These are phyloP conservation scores for Sporisorium scitamineum DNA, from an alignment of 1,284 basidiomycete genomes.

Conservation along the genomic window DNA sequence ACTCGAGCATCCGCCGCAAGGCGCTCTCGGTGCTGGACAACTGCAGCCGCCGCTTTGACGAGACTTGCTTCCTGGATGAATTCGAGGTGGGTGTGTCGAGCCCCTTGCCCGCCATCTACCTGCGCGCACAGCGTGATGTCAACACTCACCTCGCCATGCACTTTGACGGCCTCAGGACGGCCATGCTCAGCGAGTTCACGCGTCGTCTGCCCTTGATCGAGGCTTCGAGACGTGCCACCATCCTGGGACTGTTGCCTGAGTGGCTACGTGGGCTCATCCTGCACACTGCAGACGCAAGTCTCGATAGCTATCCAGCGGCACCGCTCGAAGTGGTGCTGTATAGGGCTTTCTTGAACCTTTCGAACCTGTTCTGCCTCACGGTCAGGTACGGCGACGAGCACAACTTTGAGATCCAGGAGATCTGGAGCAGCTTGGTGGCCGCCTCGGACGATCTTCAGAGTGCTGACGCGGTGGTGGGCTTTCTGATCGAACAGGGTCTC, in stretches of 20 bases:
- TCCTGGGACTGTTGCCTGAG: slow-evolving; percentile 58
- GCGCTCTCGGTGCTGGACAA: slow-evolving; percentile 86
- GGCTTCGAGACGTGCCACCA: slow-evolving; percentile 46
- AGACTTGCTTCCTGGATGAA: slow-evolving; percentile 34
- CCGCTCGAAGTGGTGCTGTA: slow-evolving; percentile 42
- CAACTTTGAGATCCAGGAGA: slow-evolving; percentile 83
- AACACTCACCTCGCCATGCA: slow-evolving; percentile 83
- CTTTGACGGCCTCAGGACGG: slow-evolving; percentile 78
- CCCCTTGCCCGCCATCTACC: slow-evolving; percentile 80
- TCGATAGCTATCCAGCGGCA: slow-evolving; percentile 29
- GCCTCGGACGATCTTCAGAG: slow-evolving; percentile 73
- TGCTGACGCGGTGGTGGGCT: slow-evolving; percentile 83
- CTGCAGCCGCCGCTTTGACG: slow-evolving; percentile 69
- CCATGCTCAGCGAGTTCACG: slow-evolving; percentile 81
- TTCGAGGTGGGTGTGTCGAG: slow-evolving; percentile 84
- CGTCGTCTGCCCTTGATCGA: slow-evolving; percentile 78
- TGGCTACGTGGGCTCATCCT: slow-evolving; percentile 57
- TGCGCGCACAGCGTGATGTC: slow-evolving; percentile 82
- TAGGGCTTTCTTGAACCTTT: slow-evolving; percentile 73
- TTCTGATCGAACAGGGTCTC: slow-evolving; percentile 87
- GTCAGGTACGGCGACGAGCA: slow-evolving; percentile 81
- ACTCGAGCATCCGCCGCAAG: slow-evolving; percentile 77
- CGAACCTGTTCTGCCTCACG: slow-evolving; percentile 86
- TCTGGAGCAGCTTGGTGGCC: slow-evolving; percentile 82
- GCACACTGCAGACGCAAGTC: slow-evolving; percentile 25